Evolutionary conservation across 257 asterid species (phyloP), one percentile per base, ranked within the genome.

Genomic region (Phtheirospermum japonicum): DNA sequence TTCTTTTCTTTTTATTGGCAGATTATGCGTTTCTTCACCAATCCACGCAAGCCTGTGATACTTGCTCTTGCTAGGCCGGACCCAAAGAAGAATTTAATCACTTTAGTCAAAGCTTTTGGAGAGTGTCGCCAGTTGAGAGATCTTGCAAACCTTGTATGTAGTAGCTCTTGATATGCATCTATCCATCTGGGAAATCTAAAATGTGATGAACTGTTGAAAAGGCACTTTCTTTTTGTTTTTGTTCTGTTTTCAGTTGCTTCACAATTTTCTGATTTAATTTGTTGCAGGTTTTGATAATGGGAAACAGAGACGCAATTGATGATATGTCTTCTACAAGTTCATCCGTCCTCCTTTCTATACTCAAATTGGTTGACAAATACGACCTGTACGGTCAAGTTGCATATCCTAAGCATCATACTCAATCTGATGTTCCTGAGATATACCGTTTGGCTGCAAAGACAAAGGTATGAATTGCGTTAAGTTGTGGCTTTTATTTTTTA

Each of bases 61-160:
- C 96, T 88, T 50, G 96, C 94, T 53, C 94, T 88, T 68, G 94
- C 96, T 54, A 85, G 96, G 77, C 94, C 96, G 32, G 96, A 88
- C 78, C 96, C 94, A 11, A 88, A 88, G 76, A 88, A 88, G 82
- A 88, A 88, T 73, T 66, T 88, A 54, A 83, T 80, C 67, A 88
- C 85, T 73, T 61, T 88, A 59, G 96, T 88, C 40, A 88, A 88
- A 75, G 96, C 96, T 74, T 88, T 88, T 69, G 96, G 96, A 66
- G 96, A 85, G 68, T 83, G 96, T 59, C 86, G 87, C 55, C 82
- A 78, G 7, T 60, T 88, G 62, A 83, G 94, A 68, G 89, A 85
- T 59, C 87, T 88, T 31, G 85, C 96, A 60, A 88, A 88, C 73
- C 94, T 88, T 48, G 96, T 88, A 83, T 18, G 84, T 68, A 50